phyloP scores from a whole-genome alignment of 805 yeast species.

The Geotrichum ghanense region DNA sequence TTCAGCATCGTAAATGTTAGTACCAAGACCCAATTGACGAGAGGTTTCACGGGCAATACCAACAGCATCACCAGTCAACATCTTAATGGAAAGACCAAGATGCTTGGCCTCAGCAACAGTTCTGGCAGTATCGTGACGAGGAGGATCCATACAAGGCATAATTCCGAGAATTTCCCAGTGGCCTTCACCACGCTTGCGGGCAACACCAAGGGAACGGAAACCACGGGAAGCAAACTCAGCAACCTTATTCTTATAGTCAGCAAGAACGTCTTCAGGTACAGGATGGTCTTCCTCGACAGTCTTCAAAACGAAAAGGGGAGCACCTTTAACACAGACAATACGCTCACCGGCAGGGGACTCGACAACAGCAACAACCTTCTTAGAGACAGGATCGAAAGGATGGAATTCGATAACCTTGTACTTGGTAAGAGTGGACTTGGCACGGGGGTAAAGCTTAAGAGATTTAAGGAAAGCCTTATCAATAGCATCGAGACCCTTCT shows the following conservation, averaged over 20 bases:
- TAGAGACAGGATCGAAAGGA: constrained; percentile 96
- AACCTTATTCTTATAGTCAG: constrained; percentile 92
- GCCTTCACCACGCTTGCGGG: constrained; percentile 96
- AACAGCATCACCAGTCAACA: constrained; percentile 98
- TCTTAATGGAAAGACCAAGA: constrained; percentile 90
- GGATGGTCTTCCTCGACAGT: constrained; percentile 97
- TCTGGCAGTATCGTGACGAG: constrained; percentile 95
- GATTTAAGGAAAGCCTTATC: constrained; percentile 95
- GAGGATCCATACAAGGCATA: constrained; percentile 99
- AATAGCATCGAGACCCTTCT: constrained; percentile 96
- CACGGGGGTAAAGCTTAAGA: constrained; percentile 78
- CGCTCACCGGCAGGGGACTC: constrained; percentile 95
- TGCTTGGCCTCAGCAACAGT: constrained; percentile 85
- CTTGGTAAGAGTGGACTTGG: constrained; percentile 83
- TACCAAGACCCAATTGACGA: constrained; percentile 94
- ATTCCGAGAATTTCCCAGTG: constrained; percentile 97
- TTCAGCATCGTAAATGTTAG: constrained; percentile 94
- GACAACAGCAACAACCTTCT: constrained; percentile 90
- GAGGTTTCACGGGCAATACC: constrained; percentile 98
- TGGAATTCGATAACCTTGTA: constrained; percentile 93
- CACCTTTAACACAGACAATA: constrained; percentile 94
- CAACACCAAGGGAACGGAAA: constrained; percentile 97
- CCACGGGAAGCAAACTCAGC: constrained; percentile 98
- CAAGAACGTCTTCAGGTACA: constrained; percentile 85
- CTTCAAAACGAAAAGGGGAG: constrained; percentile 92